These are phyloP conservation scores for Kandelia obovata DNA, from an alignment of 345 rosid genomes.

Conservation along the genomic window DNA sequence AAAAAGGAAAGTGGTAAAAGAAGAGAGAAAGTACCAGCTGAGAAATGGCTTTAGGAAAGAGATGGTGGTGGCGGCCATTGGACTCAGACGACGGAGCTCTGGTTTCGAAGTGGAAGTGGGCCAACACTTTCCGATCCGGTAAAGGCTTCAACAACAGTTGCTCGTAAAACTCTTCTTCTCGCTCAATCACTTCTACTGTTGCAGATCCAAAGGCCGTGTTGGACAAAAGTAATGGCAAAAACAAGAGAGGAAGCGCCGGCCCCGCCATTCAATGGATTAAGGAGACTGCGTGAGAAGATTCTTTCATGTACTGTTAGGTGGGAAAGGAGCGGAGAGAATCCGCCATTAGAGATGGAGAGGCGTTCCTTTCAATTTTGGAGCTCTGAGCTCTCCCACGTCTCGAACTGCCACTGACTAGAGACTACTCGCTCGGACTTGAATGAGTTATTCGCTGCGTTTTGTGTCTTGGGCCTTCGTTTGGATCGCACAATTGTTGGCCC, in stretches of 20 bases:
- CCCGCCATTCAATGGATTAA: conserved; percentile 25
- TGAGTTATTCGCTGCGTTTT: too few relatives aligned
- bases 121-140: conserved; percentile 76
- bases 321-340: neutral
- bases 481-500: too few relatives aligned
- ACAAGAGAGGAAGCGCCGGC: conserved; percentile 1
- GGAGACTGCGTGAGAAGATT: neutral
- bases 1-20: neutral
- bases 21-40: conserved; percentile 57
- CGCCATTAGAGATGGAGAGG: conserved; percentile 6
- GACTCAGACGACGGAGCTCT: conserved; percentile 57
- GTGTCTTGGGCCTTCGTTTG: too few relatives aligned
- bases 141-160: conserved; percentile 71
- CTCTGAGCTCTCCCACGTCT: neutral
- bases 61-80: conserved; percentile 85
- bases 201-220: conserved; percentile 38
- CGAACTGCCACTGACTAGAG: too few relatives aligned
- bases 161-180: conserved; percentile 66
- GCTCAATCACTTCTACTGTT: conserved; percentile 1
- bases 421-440: too few relatives aligned
- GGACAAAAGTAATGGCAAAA: conserved; percentile 21
- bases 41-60: conserved; percentile 93
- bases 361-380: conserved; percentile 1
- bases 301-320: neutral
- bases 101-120: conserved; percentile 79